Base-by-base conservation (phyloP, 2,329 filamentous ascomycete species). In the Biscogniauxia sp. region DNA sequence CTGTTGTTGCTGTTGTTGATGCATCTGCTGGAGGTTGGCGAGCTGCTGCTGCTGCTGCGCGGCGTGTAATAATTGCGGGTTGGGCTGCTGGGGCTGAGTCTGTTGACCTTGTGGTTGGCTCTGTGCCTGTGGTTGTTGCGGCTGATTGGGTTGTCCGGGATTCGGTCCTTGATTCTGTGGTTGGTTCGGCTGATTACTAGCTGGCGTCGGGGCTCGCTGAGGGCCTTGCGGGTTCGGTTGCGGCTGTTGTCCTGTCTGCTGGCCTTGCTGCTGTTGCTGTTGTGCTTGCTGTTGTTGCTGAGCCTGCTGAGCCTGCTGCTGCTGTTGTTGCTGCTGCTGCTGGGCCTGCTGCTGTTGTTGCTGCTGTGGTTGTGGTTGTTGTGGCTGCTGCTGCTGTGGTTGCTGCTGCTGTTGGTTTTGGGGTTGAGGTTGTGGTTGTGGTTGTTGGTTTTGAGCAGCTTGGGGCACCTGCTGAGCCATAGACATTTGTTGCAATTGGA, bases 401-500 rank as follows among this genome's bases (percentile, higher is more conserved):
- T 73, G 37, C 11, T 45, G 37, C 6, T 7, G 37, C 6, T 45
- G 37, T 69, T 51, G 61, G 37, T 70, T 70, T 19, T 59, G 65
- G 55, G 73, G 72, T 26, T 70, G 71, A 37, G 72, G 70, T 3
- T 69, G 68, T 45, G 67, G 68, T 23, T 66, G 66, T 25, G 72
- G 67, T 37, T 75, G 72, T 20, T 73, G 75, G 26, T 73, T 69
- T 23, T 80, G 80, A 6, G 71, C 72, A 32, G 78, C 77, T 26
- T 76, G 72, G 8, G 63, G 60, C 60, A 64, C 62, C 62, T 78
- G 76, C 9, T 77, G 70, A 74, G 78, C 15, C 76, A 67, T 66
- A 19, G 74, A 60, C 55, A 70, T 67, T 66, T 80, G 79, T 20
- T 75, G 76, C 59, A 74, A 72, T 56, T 80, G 79, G 37, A 79